Percentiles rank a stretch among this genome's conserved stretches.
Conservation (phyloP, 805 yeast genomes). For the Ogataea wickerhamii region DNA sequence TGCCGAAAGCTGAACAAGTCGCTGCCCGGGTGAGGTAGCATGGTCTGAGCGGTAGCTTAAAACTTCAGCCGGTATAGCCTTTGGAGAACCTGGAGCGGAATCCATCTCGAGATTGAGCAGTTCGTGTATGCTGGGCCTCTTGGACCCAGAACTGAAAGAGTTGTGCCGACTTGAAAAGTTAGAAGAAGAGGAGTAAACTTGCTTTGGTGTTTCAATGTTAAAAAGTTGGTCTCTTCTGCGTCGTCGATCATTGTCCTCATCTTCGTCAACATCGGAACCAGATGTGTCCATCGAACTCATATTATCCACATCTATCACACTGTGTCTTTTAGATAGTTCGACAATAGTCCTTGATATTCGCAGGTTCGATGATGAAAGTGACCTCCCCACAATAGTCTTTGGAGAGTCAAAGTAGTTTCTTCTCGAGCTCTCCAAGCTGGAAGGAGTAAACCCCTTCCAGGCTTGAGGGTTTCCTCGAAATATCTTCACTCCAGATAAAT, state of each 20-base stretch:
- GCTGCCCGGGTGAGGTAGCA: neutral
- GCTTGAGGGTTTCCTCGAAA: no score
- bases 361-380: conserved; percentile 19
- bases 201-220: conserved; percentile 4
- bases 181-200: conserved; percentile 15
- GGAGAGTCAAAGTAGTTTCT: conserved; percentile 22
- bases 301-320: neutral
- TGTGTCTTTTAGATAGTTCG: neutral
- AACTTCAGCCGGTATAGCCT: conserved; percentile 6
- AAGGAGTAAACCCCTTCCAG: no score
- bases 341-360: conserved; percentile 18
- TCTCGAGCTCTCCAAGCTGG: neutral
- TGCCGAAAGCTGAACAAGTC: neutral
- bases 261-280: conserved; percentile 9
- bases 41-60: conserved; percentile 1
- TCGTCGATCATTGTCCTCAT: conserved; percentile 4
- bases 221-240: conserved; percentile 1
- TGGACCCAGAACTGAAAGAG: conserved; percentile 13
- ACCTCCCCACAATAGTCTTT: conserved; percentile 15
- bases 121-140: conserved; percentile 15
- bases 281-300: conserved; percentile 6
- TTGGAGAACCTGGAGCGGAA: conserved; percentile 16
- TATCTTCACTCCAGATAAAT: no score
- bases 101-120: conserved; percentile 9
- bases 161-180: conserved; percentile 17